Percentiles rank a stretch among this genome's conserved stretches.
Conservation (phyloP, 305 asterid genomes). For the Fraxinus albicans region DNA sequence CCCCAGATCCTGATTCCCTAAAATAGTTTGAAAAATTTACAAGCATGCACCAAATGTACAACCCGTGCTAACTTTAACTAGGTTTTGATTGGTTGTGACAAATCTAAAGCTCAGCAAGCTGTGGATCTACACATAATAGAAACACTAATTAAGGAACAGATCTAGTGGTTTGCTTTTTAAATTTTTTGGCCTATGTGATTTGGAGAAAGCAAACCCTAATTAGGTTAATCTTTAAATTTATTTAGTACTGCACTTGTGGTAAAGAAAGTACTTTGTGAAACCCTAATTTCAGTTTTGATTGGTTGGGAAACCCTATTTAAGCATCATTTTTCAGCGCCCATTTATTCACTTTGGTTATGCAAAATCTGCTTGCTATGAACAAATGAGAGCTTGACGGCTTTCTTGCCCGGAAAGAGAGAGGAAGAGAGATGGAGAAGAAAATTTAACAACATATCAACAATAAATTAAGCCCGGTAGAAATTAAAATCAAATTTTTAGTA, state of each 20-base stretch:
- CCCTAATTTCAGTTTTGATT: conserved; percentile 15
- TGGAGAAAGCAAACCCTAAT: conserved; percentile 38
- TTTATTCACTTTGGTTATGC: conserved; percentile 31
- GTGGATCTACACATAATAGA: background rate
- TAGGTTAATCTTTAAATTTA: conserved; percentile 27
- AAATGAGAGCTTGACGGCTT: conserved; percentile 56
- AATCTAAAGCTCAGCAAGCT: conserved; percentile 1
- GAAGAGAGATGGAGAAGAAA: background rate
- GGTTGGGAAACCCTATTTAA: background rate
- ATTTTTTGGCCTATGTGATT: background rate
- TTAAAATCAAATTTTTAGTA: no score
- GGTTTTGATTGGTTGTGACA: conserved; percentile 14
- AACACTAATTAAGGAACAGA: background rate
- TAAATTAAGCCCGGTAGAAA: background rate
- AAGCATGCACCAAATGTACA: background rate
- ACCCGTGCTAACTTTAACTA: background rate
- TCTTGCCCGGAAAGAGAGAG: conserved; percentile 20
- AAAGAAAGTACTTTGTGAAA: background rate
- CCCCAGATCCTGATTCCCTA: conserved; percentile 8
- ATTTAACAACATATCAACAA: conserved; percentile 7
- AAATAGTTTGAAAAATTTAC: background rate
- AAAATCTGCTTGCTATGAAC: conserved; percentile 27
- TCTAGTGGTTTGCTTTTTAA: background rate
- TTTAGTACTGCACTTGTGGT: background rate
- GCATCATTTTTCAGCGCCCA: conserved; percentile 34